Base-by-base conservation (phyloP, 2,329 filamentous ascomycete species). In the Diaporthe australafricana region DNA sequence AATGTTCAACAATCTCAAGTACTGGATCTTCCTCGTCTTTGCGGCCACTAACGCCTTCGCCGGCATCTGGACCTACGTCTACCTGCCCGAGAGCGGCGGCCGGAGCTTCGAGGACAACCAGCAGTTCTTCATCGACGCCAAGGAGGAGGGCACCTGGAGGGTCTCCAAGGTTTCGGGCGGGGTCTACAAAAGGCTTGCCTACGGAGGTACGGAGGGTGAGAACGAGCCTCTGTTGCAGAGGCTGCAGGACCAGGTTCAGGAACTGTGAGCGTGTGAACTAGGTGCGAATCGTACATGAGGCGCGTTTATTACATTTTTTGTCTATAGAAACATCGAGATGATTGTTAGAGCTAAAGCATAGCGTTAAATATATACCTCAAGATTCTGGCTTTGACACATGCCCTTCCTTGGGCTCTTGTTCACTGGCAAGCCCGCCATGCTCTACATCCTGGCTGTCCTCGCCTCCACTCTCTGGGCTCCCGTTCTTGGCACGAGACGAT, bases 41-140 rank as follows among this genome's bases (percentile, higher is more conserved):
- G 85, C 85, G 0, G 84, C 75, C 2, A 89, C 87, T 0, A 91
- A 90, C 74, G 79, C 83, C 0, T 78, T 89, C 53, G 88, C 88
- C 0, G 88, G 87, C 1, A 75, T 84, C 32, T 88, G 85, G 86
- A 90, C 88, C 0, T 90, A 83, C 75, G 72, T 76, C 30, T 84
- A 82, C 72, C 80, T 79, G 35, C 89, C 88, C 0, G 89, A 90
- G 77, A 88, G 84, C 17, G 89, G 89, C 0, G 87, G 88, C 0
- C 77, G 89, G 32, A 87, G 84, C 62, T 91, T 90, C 73, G 88
- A 90, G 73, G 88, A 90, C 75, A 91, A 90, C 73, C 87, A 89
- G 77, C 81, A 85, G 68, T 90, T 90, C 79, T 91, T 90, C 75
- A 81, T 83, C 66, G 84, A 85, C 71, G 88, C 89, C 3, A 81